A percentile compares a stretch with the other conserved stretches of the same genome.
Conservation (phyloP, 2,329 filamentous ascomycete species). For the Neophaeococcomyces aloes region DNA sequence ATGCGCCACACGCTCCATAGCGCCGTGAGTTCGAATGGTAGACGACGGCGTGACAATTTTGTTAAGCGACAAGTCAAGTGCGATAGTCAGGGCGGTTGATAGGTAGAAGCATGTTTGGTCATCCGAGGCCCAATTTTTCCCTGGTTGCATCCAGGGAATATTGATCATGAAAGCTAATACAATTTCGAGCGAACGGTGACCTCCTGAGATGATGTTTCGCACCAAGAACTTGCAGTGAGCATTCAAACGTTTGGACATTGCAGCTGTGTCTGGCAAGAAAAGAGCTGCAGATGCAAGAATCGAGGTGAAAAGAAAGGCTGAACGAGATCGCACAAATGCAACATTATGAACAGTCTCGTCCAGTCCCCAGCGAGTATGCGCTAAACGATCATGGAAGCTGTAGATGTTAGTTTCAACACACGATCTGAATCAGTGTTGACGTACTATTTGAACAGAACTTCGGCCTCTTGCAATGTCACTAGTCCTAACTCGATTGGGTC, state of each 20-base stretch:
- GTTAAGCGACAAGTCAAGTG: conserved; percentile 58
- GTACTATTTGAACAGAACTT: conserved; percentile 44
- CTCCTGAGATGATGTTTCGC: conserved; percentile 49
- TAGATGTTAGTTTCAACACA: conserved; percentile 23
- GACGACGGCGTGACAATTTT: conserved; percentile 54
- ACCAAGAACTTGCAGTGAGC: conserved; percentile 55
- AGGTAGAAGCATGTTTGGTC: conserved; percentile 65
- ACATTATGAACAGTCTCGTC: conserved; percentile 57
- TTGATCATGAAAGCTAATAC: conserved; percentile 66
- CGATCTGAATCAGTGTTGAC: neutral
- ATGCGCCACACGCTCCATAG: conserved; percentile 43
- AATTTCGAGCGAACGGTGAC: conserved; percentile 61
- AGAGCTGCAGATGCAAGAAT: conserved; percentile 58
- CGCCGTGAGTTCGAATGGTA: conserved; percentile 33
- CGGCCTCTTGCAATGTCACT: conserved; percentile 55
- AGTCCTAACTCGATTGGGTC: conserved; percentile 61
- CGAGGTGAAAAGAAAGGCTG: conserved; percentile 61
- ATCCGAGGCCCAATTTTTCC: conserved; percentile 53
- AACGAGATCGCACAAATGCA: conserved; percentile 55
- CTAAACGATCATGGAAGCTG: conserved; percentile 56
- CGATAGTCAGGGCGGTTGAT: conserved; percentile 57
- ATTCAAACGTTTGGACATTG: conserved; percentile 55
- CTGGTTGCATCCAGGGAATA: conserved; percentile 63
- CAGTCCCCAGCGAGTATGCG: conserved; percentile 64
- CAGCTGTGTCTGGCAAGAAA: conserved; percentile 53